Base-by-base conservation (phyloP, 2,329 filamentous ascomycete species). In the Scopulariopsis brevicaulis region DNA sequence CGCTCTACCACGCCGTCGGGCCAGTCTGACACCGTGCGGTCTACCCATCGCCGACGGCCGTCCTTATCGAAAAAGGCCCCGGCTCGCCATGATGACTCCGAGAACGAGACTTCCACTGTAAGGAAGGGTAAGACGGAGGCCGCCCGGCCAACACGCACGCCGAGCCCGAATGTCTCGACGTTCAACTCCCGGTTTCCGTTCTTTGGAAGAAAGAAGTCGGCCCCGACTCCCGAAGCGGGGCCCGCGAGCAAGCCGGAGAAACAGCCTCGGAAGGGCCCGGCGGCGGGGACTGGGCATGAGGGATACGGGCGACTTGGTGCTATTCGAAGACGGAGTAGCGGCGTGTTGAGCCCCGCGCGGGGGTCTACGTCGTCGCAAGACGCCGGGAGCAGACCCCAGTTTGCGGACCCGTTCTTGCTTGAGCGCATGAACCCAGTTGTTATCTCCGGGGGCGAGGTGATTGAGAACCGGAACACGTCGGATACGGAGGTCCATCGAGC, bases 231-330 rank as follows among this genome's bases (percentile, higher is more conserved):
- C n/a, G 60, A 71, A 20, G 53, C 20, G 28, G n/a, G 20, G 34
- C 70, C 69, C 22, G 60, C 68, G 0, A 79, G 84, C n/a, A 83
- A 80, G 66, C 77, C 79, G 43, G 83, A 85, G 10, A 84, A 79
- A 62, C 67, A 74, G 8, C 60, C 74, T 25, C 81, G 87, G 32
- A 93, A 90, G 70, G 92, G 93, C 0, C 93, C 93, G 24, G 83
- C 81, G 18, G 93, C 93, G 48, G 93, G 93, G n/a, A 97, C 93
- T 43, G 93, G 93, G 0, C 91, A 97, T 65, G 93, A 97, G 73
- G 87, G 87, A 1, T 92, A 93, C 65, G 87, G 87, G 0, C 81
- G 80, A 58, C 76, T 89, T 58, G 83, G 84, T 2, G 74, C 78
- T 5, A 65, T 75, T 34, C 81, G 84, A 59, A 80, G 86, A 34